A percentile compares a stretch with the other conserved stretches of the same genome.
Evolutionary conservation across 1,284 basidiomycete species (phyloP).

Genomic region (Ustilago hordei): DNA sequence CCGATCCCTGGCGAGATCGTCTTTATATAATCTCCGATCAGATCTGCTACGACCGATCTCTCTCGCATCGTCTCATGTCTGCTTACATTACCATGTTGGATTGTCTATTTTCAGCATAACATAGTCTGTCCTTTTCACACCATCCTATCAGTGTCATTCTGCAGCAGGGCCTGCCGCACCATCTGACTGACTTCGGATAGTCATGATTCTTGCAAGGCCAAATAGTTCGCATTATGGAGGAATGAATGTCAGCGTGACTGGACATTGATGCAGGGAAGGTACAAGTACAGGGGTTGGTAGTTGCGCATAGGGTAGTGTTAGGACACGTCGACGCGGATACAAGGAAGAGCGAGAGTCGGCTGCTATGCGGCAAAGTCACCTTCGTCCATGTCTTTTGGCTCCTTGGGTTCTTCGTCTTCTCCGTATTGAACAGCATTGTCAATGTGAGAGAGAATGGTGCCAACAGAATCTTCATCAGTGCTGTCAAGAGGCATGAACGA

Average conservation of each 20-base stretch:
- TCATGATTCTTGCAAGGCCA: not conserved
- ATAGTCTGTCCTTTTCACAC: not conserved
- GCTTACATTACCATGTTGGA: too few relatives aligned
- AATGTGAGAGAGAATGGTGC: conserved; percentile 90
- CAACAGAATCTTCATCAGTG: conserved; percentile 87
- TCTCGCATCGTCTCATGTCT: too few relatives aligned
- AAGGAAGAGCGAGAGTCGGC: not conserved
- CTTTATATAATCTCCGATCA: too few relatives aligned
- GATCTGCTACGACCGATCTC: too few relatives aligned
- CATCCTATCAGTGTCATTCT: not conserved
- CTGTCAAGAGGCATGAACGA: conserved; percentile 96
- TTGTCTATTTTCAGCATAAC: not conserved
- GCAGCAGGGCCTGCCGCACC: not conserved
- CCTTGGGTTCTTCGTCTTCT: conserved; percentile 69
- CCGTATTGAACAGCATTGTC: conserved; percentile 92
- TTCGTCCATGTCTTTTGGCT: conserved; percentile 68
- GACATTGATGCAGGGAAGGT: not conserved
- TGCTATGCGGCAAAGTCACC: conserved; percentile 51
- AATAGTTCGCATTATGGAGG: not conserved
- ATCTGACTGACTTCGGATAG: not conserved
- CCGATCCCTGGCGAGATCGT: too few relatives aligned
- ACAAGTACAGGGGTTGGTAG: conserved; percentile 21
- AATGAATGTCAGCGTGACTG: not conserved
- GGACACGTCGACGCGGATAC: not conserved
- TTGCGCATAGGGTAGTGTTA: not conserved